Percentiles rank a stretch among this genome's conserved stretches.
phyloP scores from a whole-genome alignment of 768 basidiomycete genomes.

The Phylloporus scabripes region DNA sequence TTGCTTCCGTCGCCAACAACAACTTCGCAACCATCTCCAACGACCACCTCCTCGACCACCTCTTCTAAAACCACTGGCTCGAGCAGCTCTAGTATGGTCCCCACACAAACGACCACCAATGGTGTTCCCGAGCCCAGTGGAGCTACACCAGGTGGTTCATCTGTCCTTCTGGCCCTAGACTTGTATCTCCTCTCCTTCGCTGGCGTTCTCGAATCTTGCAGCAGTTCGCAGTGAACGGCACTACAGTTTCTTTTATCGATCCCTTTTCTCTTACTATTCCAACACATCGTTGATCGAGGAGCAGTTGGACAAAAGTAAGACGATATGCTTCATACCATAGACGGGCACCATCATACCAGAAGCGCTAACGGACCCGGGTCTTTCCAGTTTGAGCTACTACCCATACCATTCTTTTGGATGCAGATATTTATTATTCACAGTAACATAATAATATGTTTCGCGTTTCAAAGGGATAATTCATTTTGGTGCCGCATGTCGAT shows the following conservation, averaged over 20 bases:
- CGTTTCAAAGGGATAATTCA: not conserved
- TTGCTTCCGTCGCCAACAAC: conserved; percentile 16
- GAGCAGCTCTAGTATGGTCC: conserved; percentile 19
- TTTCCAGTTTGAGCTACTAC: conserved; percentile 22
- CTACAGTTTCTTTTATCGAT: conserved; percentile 8
- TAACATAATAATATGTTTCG: conserved; percentile 1
- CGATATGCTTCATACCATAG: conserved; percentile 13
- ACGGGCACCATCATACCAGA: conserved; percentile 13
- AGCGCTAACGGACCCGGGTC: conserved; percentile 16
- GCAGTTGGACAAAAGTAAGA: conserved; percentile 14
- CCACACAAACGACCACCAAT: conserved; percentile 19
- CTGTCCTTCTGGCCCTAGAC: conserved; percentile 14
- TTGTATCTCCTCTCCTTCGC: conserved; percentile 17
- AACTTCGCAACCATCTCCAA: conserved; percentile 21
- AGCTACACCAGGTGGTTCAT: conserved; percentile 5
- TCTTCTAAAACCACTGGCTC: conserved; percentile 9
- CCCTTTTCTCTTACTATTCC: not conserved
- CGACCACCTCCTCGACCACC: conserved; percentile 13
- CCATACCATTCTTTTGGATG: conserved; percentile 19
- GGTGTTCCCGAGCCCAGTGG: conserved; percentile 10
- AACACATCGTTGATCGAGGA: not conserved
- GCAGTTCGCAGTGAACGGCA: conserved; percentile 2
- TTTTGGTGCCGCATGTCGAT: conserved; percentile 7
- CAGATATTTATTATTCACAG: conserved; percentile 5
- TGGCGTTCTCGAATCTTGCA: conserved; percentile 13